Conservation (phyloP, 768 basidiomycete species). For the Boletus tomentosulus region DNA sequence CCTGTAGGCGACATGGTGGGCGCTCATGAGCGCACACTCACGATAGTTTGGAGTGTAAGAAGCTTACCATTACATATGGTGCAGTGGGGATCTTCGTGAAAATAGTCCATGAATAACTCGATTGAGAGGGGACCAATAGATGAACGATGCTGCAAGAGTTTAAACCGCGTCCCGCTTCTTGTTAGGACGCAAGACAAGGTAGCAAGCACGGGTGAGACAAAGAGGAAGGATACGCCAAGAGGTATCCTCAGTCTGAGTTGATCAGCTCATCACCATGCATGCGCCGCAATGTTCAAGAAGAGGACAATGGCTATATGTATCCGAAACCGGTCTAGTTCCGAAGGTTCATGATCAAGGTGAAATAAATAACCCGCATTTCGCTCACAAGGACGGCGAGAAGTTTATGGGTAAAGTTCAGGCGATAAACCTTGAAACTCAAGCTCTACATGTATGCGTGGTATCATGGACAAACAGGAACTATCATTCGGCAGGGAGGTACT, state of each 20-base stretch:
- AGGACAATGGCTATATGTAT: conserved; percentile 30
- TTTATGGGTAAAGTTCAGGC: conserved; percentile 9
- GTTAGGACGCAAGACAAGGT: conserved; percentile 39
- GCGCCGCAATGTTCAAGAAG: conserved; percentile 17
- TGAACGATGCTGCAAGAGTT: conserved; percentile 1
- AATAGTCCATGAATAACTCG: conserved; percentile 3
- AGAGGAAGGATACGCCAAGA: conserved; percentile 15
- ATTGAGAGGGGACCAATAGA: not conserved
- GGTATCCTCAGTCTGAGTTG: conserved; percentile 3
- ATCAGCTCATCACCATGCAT: conserved; percentile 18
- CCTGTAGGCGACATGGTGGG: conserved; percentile 11
- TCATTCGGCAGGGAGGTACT: conserved; percentile 9
- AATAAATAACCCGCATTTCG: conserved; percentile 18
- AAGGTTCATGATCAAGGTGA: conserved; percentile 11
- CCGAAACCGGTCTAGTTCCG: conserved; percentile 37
- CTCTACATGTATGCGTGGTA: conserved; percentile 8
- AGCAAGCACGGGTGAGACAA: conserved; percentile 23
- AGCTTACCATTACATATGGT: conserved; percentile 16
- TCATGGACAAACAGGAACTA: not conserved
- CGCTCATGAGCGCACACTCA: not conserved
- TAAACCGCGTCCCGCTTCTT: conserved; percentile 17
- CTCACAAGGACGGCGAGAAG: conserved; percentile 10
- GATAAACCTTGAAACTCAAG: conserved; percentile 13
- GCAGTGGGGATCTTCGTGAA: conserved; percentile 14
- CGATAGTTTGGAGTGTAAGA: not conserved